These are phyloP conservation scores for Lodderomyces elongisporus DNA, from an alignment of 1,139 yeast species.

Conservation along the genomic window DNA sequence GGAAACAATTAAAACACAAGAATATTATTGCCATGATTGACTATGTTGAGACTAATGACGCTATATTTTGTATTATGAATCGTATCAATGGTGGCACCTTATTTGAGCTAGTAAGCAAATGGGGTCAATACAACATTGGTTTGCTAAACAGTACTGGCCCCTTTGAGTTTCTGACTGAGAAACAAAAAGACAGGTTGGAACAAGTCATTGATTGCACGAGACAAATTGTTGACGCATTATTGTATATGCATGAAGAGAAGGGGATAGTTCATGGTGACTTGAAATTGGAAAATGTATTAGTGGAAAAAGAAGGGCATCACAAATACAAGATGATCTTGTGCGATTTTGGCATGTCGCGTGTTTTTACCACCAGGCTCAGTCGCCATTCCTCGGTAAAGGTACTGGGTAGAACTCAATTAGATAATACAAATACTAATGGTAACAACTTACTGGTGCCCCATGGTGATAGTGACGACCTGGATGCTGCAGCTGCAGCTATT, in stretches of 20 bases:
- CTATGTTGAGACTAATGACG: conserved; percentile 55
- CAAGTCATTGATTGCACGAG: conserved; percentile 17
- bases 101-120: conserved; percentile 65
- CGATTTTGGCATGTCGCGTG: conserved; percentile 80
- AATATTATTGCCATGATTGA: conserved; percentile 59
- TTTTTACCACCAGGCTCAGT: conserved; percentile 27
- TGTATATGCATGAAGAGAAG: conserved; percentile 61
- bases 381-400: conserved; percentile 20
- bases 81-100: conserved; percentile 77
- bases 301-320: conserved; percentile 32
- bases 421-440: neutral
- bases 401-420: neutral
- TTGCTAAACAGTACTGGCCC: conserved; percentile 26
- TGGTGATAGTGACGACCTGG: neutral
- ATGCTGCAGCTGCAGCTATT: conserved; percentile 7
- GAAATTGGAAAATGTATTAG: conserved; percentile 77
- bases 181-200: conserved; percentile 21
- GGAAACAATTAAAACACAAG: conserved; percentile 53
- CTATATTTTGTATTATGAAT: conserved; percentile 70
- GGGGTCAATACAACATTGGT: conserved; percentile 49
- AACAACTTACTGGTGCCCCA: neutral
- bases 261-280: conserved; percentile 86
- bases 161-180: conserved; percentile 25
- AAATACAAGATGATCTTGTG: conserved; percentile 48
- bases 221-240: conserved; percentile 59